Evolutionary conservation across 1,284 basidiomycete genomes (phyloP), one percentile per base, ranked within the genome.

Genomic region (Apiotrichum montevideense): DNA sequence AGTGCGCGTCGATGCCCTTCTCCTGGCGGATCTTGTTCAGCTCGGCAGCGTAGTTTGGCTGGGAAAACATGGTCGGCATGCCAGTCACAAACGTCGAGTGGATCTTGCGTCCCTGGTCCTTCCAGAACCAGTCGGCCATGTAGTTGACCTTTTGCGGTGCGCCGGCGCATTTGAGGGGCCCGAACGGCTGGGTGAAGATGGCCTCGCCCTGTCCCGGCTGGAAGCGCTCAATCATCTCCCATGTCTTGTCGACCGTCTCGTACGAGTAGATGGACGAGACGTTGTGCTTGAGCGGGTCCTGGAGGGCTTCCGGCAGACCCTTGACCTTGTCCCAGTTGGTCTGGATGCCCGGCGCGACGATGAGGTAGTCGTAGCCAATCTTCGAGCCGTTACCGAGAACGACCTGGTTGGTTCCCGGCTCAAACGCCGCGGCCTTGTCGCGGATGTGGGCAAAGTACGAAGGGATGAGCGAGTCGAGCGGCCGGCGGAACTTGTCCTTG

Each of bases 161-260:
- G 75, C 95, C 95, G 54, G 93, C 89, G 73, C 94, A 98, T 78
- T 98, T 98, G 75, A 98, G 84, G 32, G 91, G 80, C 29, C 94
- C 92, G n/a, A 87, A 85, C 35, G 94, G 95, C 74, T 98, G 95
- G 0, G 95, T 98, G 79, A 98, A 98, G 68, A 98, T 83, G 2
- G 94, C 93, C 52, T 69, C 65, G 35, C 73, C 71, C 54, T 86
- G 84, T 15, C 91, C 93, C 4, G 80, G 79, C 51, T 86, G 83
- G 62, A 94, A 81, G 8, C 81, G 79, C 58, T 89, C 83, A 49
- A 95, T 85, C 65, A 91, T 84, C 51, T 80, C 77, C 89, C 89
- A 94, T 4, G 85, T 84, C 77, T 91, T 93, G 77, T 95, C 89
- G 68, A 86, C 89, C 10, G 88, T 88, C 53, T 88, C 83, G 73